phyloP scores from a whole-genome alignment of 257 asterid species.

The Ballota nigra region DNA sequence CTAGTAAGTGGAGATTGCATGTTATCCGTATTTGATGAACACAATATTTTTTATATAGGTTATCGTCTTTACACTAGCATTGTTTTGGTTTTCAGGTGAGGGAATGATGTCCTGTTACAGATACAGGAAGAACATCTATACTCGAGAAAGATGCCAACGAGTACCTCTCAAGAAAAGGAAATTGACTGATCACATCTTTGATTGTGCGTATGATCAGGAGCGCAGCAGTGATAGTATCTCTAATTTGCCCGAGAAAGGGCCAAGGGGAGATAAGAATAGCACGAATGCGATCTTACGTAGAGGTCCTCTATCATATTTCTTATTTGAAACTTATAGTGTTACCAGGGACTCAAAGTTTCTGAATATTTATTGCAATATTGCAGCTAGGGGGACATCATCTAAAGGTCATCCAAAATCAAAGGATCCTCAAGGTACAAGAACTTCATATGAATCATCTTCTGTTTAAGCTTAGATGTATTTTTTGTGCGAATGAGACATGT shows the following conservation, averaged over 20 bases:
- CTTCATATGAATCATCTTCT: not conserved
- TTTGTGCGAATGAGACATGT: constrained; percentile 3
- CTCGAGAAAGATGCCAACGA: constrained; percentile 51
- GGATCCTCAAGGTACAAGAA: constrained; percentile 58
- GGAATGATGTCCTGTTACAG: constrained; percentile 60
- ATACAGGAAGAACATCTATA: constrained; percentile 52
- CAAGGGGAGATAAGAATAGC: constrained; percentile 32
- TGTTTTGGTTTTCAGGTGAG: constrained; percentile 47
- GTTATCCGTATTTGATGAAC: not conserved
- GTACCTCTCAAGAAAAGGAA: constrained; percentile 74
- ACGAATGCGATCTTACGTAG: constrained; percentile 25
- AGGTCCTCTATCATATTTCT: constrained; percentile 29
- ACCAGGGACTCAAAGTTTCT: constrained; percentile 17
- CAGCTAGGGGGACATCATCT: constrained; percentile 50
- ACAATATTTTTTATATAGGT: not conserved
- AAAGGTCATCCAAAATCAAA: constrained; percentile 42
- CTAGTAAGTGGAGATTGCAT: constrained; percentile 46
- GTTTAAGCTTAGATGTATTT: constrained; percentile 11
- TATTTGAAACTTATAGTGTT: constrained; percentile 9
- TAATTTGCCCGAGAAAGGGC: constrained; percentile 57
- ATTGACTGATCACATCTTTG: constrained; percentile 45
- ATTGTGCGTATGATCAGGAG: constrained; percentile 55
- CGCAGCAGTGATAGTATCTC: constrained; percentile 67
- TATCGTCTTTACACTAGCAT: not conserved
- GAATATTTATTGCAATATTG: constrained; percentile 19